Percentiles rank a stretch among this genome's conserved stretches.
Conservation (phyloP, 257 asterid genomes). For the Solanum ossicruentum region DNA sequence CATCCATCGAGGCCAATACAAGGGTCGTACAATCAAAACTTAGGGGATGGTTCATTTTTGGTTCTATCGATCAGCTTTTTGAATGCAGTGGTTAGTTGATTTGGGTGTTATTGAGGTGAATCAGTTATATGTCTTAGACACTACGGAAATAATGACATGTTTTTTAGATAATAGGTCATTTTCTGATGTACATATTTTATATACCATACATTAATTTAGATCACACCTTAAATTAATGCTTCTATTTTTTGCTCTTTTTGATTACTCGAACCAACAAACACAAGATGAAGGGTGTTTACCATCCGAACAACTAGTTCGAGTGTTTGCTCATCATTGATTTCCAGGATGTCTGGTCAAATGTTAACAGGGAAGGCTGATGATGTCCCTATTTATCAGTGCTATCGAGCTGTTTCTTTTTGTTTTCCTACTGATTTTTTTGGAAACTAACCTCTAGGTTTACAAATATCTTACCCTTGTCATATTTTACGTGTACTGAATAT, state of each 20-base stretch:
- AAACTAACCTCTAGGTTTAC: too few species aligned
- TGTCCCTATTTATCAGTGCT: too few species aligned
- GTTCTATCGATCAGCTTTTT: not conserved
- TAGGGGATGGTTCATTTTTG: slow-evolving; percentile 14
- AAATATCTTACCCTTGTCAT: too few species aligned
- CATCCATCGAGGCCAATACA: slow-evolving; percentile 86
- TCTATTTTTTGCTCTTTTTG: not conserved
- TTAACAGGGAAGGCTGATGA: not conserved
- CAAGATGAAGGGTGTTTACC: not conserved
- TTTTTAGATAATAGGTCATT: slow-evolving; percentile 29
- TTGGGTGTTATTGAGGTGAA: slow-evolving; percentile 18
- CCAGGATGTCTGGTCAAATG: not conserved
- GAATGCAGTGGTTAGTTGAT: slow-evolving; percentile 6
- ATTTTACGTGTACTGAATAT: not conserved
- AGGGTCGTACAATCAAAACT: slow-evolving; percentile 69
- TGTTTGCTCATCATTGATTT: not conserved
- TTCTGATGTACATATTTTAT: slow-evolving; percentile 58
- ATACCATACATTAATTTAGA: slow-evolving; percentile 27
- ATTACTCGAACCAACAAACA: not conserved
- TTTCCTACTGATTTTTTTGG: not conserved
- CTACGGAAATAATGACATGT: slow-evolving; percentile 16
- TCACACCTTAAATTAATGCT: slow-evolving; percentile 12
- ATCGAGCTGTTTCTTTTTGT: not conserved
- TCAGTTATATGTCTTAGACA: slow-evolving; percentile 14
- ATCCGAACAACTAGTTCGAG: not conserved